phyloP scores from a whole-genome alignment of 345 rosid genomes.

The Schrenkiella parvula region DNA sequence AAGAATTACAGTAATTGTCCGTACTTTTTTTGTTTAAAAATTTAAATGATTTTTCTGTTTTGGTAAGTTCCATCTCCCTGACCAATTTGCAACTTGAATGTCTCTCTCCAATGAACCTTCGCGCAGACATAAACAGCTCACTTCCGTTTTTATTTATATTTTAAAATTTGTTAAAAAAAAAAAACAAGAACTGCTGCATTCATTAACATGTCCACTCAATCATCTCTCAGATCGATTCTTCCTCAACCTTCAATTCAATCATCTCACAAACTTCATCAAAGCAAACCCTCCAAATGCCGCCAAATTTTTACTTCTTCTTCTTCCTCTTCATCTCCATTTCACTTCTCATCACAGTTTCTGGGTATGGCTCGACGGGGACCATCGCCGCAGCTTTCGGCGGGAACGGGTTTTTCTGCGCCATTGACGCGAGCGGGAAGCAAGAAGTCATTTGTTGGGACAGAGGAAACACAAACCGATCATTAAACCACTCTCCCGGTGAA shows the following conservation, averaged over 20 bases:
- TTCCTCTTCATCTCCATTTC: not conserved
- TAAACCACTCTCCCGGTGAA: constrained; percentile 27
- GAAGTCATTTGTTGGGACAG: constrained; percentile 76
- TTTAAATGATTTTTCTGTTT: not conserved
- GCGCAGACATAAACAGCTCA: constrained; percentile 41
- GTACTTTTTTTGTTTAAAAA: not conserved
- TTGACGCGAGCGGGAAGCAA: constrained; percentile 77
- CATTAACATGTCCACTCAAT: constrained; percentile 36
- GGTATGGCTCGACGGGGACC: constrained; percentile 31
- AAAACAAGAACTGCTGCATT: constrained; percentile 23
- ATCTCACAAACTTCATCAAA: not conserved
- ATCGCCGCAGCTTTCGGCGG: constrained; percentile 54
- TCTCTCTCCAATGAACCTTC: constrained; percentile 40
- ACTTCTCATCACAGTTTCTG: constrained; percentile 15
- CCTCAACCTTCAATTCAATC: not conserved
- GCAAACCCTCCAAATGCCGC: constrained; percentile 24
- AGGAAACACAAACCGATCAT: constrained; percentile 34
- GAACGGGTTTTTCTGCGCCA: constrained; percentile 82
- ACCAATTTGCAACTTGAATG: constrained; percentile 18
- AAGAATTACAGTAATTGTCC: constrained; percentile 11
- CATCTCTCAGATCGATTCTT: constrained; percentile 29
- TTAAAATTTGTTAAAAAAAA: not conserved
- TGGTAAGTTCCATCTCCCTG: constrained; percentile 26
- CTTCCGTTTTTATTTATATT: constrained; percentile 22
- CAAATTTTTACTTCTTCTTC: not conserved